A percentile compares a stretch with the other conserved stretches of the same genome.
These are phyloP conservation scores for Akanthomyces lecanii DNA, from an alignment of 2,329 filamentous ascomycete species.

Conservation along the genomic window DNA sequence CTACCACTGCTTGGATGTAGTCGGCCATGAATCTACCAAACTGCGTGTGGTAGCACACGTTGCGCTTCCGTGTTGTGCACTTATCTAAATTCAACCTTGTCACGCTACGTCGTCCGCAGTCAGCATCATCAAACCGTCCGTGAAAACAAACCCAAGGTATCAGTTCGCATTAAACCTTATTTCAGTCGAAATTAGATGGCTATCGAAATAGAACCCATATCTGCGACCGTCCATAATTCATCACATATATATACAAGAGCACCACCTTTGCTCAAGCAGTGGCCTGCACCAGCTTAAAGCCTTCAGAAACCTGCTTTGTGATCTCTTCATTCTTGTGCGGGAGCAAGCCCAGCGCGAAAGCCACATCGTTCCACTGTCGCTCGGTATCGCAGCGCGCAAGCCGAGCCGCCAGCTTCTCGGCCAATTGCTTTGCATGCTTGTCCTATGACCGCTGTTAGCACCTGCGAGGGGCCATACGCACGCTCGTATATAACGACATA, in stretches of 20 bases:
- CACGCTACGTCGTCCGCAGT: too few relatives aligned
- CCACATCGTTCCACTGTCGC: slow-evolving; percentile 95
- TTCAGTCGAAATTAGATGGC: background rate
- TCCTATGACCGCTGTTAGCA: slow-evolving; percentile 54
- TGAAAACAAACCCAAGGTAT: background rate
- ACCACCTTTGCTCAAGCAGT: slow-evolving; percentile 41
- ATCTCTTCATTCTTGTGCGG: slow-evolving; percentile 95
- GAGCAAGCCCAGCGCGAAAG: slow-evolving; percentile 81
- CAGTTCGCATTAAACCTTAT: background rate
- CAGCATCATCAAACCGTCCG: too few relatives aligned
- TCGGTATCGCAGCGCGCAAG: slow-evolving; percentile 84
- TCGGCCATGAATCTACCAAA: too few relatives aligned
- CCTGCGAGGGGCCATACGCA: background rate
- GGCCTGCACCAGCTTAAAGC: slow-evolving; percentile 68
- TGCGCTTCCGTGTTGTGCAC: too few relatives aligned
- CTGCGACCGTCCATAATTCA: background rate
- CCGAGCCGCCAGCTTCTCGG: slow-evolving; percentile 86
- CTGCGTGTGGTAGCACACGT: too few relatives aligned
- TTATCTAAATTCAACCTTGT: too few relatives aligned
- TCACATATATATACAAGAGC: slow-evolving; percentile 13
- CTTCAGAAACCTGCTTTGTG: slow-evolving; percentile 67
- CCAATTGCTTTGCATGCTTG: slow-evolving; percentile 92
- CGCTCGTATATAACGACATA: slow-evolving; percentile 38
- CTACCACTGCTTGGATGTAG: too few relatives aligned
- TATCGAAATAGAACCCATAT: background rate